Evolutionary conservation across 257 asterid species (phyloP).

Genomic region (Petunia axillaris): DNA sequence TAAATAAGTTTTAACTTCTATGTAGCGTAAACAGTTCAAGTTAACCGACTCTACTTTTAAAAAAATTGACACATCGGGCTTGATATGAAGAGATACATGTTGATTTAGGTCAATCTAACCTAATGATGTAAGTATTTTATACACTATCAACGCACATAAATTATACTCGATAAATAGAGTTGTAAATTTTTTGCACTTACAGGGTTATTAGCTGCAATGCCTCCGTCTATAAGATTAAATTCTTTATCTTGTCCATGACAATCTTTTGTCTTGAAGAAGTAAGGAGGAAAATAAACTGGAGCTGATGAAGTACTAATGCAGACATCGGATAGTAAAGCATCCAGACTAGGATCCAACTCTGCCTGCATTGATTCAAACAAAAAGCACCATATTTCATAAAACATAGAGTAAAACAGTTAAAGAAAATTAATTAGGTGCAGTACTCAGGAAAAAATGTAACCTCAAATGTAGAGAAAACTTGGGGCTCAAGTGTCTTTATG

Average conservation of each 20-base stretch:
- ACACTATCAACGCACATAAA: too few species aligned
- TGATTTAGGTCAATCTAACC: too few species aligned
- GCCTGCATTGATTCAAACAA: slow-evolving; percentile 30
- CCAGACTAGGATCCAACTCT: slow-evolving; percentile 22
- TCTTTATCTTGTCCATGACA: slow-evolving; percentile 33
- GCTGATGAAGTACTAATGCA: slow-evolving; percentile 63
- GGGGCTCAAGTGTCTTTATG: slow-evolving; percentile 33
- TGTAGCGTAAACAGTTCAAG: too few species aligned
- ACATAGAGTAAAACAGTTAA: too few species aligned
- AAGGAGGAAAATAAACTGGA: slow-evolving; percentile 53
- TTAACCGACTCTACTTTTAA: too few species aligned
- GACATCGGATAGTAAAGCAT: slow-evolving; percentile 48
- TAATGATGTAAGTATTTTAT: too few species aligned
- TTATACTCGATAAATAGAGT: not conserved
- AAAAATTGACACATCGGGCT: too few species aligned
- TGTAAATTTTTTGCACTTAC: not conserved
- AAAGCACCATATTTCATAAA: not conserved
- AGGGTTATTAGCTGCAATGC: slow-evolving; percentile 18
- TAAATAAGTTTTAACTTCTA: too few species aligned
- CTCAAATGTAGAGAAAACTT: slow-evolving; percentile 34
- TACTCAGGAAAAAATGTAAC: slow-evolving; percentile 3
- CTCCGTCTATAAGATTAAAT: slow-evolving; percentile 5
- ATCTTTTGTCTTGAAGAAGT: slow-evolving; percentile 40
- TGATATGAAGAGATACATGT: too few species aligned
- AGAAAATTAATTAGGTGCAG: not conserved